These are phyloP conservation scores for Lactarius tabidus DNA, from an alignment of 768 basidiomycete species.

Conservation along the genomic window DNA sequence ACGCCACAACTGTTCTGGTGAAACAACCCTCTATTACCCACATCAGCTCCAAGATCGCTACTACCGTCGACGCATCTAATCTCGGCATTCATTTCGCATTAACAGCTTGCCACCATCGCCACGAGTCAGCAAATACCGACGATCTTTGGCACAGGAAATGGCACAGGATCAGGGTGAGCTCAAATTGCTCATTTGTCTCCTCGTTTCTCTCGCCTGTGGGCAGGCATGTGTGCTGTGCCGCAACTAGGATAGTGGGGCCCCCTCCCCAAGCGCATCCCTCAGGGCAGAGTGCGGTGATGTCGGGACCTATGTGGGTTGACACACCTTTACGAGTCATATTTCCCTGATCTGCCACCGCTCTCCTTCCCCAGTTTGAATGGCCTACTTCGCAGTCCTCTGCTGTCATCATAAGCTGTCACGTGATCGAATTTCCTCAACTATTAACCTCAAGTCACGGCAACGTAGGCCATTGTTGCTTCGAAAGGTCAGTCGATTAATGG, in stretches of 20 bases:
- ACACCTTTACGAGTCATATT: constrained; percentile 37
- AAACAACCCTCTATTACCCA: constrained; percentile 78
- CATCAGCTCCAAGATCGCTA: constrained; percentile 75
- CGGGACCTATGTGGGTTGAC: constrained; percentile 62
- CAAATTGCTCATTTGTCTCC: constrained; percentile 65
- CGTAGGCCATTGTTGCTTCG: constrained; percentile 86
- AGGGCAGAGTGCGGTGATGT: constrained; percentile 91
- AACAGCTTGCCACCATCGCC: no score
- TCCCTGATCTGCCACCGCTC: no score
- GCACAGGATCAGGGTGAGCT: constrained; percentile 71
- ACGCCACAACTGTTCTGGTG: constrained; percentile 64
- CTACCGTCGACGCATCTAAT: constrained; percentile 74
- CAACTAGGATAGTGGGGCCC: constrained; percentile 79
- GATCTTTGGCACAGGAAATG: background rate
- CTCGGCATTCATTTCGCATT: constrained; percentile 78
- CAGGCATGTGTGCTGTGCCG: constrained; percentile 78
- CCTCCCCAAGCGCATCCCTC: constrained; percentile 80
- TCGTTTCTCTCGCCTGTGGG: constrained; percentile 70
- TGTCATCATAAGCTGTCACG: constrained; percentile 38
- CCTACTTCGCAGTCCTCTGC: constrained; percentile 63
- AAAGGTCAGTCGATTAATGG: constrained; percentile 94
- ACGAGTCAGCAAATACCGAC: constrained; percentile 27
- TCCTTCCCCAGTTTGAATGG: no score
- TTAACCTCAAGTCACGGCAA: no score
- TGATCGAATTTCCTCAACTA: constrained; percentile 58